Base-by-base conservation (phyloP, 371 early-diverging fungal genomes). In the Mortierella sp. region DNA sequence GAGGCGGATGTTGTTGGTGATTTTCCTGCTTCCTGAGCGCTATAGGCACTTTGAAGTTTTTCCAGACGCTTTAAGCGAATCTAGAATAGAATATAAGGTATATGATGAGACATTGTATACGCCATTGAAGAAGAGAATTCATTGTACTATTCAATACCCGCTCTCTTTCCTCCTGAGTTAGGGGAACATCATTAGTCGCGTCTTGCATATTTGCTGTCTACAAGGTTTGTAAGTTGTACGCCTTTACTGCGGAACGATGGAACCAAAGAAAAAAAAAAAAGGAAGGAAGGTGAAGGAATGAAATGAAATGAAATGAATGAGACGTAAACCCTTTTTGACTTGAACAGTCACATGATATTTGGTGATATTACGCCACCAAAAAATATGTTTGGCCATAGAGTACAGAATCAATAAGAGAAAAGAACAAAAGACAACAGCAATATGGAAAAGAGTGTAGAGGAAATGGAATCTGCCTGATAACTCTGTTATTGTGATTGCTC, bases 31-130 rank as follows among this genome's bases (percentile, higher is more conserved):
- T 63, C 67, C 68, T 63, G 76, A 13, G 60, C 54, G 61, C 31
- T 54, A 57, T 34, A 35, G 67, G 61, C 34, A n/a, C 61, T 60
- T 67, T 87, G 88, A 5, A 93, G 78, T 68, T 90, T 92, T 35
- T 91, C 92, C 34, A 92, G 82, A 23, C 93, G 89, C 62, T 91
- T 92, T 63, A 88, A 85, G 42, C 93, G 89, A 67, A 93, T 92
- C 92, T 93, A 82, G n/a, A 64, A 35, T 53, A 22, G 5, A 32
- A n/a, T 17, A 28, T 26, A 42, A 10, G 22, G 13, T 35, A 22
- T 23, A 9, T 13, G 35, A 34, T 17, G 17, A 40, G 26, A 29
- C 13, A 42, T 60, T 57, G 34, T 31, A 4, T 5, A 32, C 35
- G 35, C 32, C 3, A 22, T 34, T 0, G 15, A 29, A 32, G 28